A percentile compares a stretch with the other conserved stretches of the same genome.
phyloP scores from a whole-genome alignment of 306 rosid species.

The Cicer chorassanicum region DNA sequence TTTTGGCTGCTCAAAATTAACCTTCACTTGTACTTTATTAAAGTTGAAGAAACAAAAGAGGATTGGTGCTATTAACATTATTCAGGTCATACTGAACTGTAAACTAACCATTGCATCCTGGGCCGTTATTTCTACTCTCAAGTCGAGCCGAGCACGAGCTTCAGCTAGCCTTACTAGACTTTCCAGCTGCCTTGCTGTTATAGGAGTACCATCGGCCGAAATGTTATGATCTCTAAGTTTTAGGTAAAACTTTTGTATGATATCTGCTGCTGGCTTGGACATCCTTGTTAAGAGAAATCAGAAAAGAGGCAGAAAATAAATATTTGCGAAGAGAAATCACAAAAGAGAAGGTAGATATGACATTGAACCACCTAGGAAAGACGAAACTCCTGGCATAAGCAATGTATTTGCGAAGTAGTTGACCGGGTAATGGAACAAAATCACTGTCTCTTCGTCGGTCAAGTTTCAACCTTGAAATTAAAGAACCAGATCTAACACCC shows the following conservation, averaged over 20 bases:
- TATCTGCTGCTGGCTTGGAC: conserved; percentile 87
- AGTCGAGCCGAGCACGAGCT: conserved; percentile 92
- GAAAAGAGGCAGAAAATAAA: conserved; percentile 34
- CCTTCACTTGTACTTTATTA: conserved; percentile 16
- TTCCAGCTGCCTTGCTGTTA: conserved; percentile 95
- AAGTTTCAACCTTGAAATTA: conserved; percentile 78
- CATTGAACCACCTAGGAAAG: conserved; percentile 73
- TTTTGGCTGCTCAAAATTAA: conserved; percentile 28
- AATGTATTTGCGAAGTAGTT: conserved; percentile 93
- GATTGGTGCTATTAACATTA: conserved; percentile 24
- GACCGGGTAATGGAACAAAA: conserved; percentile 84
- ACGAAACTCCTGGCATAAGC: conserved; percentile 85
- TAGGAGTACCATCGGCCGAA: conserved; percentile 91
- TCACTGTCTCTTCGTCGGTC: conserved; percentile 66
- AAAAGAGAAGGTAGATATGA: conserved; percentile 37
- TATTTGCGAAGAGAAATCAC: not conserved
- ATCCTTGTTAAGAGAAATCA: conserved; percentile 62
- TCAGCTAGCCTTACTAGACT: conserved; percentile 94
- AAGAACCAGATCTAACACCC: conserved; percentile 57
- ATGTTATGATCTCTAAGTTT: conserved; percentile 75
- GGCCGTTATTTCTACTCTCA: conserved; percentile 82
- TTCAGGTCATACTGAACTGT: conserved; percentile 31
- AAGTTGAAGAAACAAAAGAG: conserved; percentile 20
- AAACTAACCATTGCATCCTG: conserved; percentile 85
- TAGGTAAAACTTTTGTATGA: conserved; percentile 86